A percentile compares a stretch with the other conserved stretches of the same genome.
phyloP scores from a whole-genome alignment of 2,329 filamentous ascomycete genomes.

The Alternaria viburni region DNA sequence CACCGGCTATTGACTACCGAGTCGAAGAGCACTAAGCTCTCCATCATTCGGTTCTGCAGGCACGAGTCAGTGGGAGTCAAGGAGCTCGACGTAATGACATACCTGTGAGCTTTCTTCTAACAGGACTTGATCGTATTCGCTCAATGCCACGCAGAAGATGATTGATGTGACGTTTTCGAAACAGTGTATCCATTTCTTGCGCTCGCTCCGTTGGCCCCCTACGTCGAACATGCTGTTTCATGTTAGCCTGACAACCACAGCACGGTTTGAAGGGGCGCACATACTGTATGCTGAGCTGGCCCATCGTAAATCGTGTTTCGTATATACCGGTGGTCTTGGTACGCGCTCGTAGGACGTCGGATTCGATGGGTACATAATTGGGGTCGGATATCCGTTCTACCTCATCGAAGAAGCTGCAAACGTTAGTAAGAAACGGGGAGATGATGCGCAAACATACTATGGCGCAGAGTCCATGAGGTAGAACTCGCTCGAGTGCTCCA shows the following conservation, averaged over 20 bases:
- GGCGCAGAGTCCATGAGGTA: conserved; percentile 99
- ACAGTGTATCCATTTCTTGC: conserved; percentile 99
- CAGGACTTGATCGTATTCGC: conserved; percentile 97
- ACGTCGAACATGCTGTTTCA: conserved; percentile 94
- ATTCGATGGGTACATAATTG: conserved; percentile 90
- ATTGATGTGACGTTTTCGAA: conserved; percentile 99
- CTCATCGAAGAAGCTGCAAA: conserved; percentile 88
- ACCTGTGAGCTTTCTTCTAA: conserved; percentile 97
- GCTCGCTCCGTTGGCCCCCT: conserved; percentile 92
- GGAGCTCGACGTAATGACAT: conserved; percentile 43
- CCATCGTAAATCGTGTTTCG: conserved; percentile 98
- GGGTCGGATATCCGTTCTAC: conserved; percentile 80
- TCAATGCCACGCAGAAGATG: conserved; percentile 97
- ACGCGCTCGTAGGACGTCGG: conserved; percentile 91
- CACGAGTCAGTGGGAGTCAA: conserved; percentile 29
- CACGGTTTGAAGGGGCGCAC: conserved; percentile 45
- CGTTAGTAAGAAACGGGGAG: conserved; percentile 17
- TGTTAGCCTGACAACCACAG: conserved; percentile 32
- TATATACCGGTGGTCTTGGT: conserved; percentile 99
- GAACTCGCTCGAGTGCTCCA: conserved; percentile 96
- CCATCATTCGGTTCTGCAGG: conserved; percentile 96
- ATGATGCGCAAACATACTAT: conserved; percentile 70
- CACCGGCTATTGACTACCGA: conserved; percentile 98
- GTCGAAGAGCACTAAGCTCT: conserved; percentile 93
- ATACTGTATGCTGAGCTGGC: conserved; percentile 97